Conservation (phyloP, 164 flowering plant genomes). For the Berberis vulgaris region DNA sequence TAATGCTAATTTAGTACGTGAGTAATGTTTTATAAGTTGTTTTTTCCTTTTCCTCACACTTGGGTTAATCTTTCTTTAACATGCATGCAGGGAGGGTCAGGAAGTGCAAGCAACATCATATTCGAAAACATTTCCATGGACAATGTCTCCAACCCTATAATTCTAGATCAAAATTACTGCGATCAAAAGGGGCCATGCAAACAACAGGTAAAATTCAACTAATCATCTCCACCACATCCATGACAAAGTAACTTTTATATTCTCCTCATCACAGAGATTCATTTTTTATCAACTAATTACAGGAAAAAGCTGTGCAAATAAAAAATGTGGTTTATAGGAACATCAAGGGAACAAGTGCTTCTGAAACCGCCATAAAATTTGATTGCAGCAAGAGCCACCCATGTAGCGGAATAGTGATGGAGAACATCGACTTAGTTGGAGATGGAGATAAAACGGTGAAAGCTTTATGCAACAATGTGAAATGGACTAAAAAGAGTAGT, state of each 20-base stretch:
- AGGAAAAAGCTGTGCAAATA: slow-evolving; percentile 41
- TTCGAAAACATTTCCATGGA: slow-evolving; percentile 35
- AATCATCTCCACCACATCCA: no score
- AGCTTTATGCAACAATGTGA: slow-evolving; percentile 28
- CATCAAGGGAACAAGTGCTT: slow-evolving; percentile 48
- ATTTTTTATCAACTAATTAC: background rate
- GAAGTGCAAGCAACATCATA: slow-evolving; percentile 33
- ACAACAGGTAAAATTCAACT: slow-evolving; percentile 21
- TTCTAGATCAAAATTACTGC: slow-evolving; percentile 51
- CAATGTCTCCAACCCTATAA: slow-evolving; percentile 43
- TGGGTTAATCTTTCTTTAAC: background rate
- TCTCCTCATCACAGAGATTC: no score
- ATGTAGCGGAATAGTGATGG: slow-evolving; percentile 31
- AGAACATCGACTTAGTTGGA: slow-evolving; percentile 21
- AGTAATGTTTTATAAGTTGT: no score
- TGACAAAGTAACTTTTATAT: no score
- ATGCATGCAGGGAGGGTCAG: slow-evolving; percentile 43
- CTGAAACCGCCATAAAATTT: slow-evolving; percentile 31
- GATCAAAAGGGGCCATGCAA: slow-evolving; percentile 34
- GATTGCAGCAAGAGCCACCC: slow-evolving; percentile 42
- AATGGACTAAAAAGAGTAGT: slow-evolving; percentile 3
- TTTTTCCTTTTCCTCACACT: no score
- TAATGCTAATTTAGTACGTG: no score
- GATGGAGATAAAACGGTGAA: slow-evolving; percentile 7
- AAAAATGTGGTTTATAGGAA: slow-evolving; percentile 35